Percentiles rank a stretch among this genome's conserved stretches.
Evolutionary conservation across 2,329 filamentous ascomycete species (phyloP).

Genomic region (Cladosporium sp.): DNA sequence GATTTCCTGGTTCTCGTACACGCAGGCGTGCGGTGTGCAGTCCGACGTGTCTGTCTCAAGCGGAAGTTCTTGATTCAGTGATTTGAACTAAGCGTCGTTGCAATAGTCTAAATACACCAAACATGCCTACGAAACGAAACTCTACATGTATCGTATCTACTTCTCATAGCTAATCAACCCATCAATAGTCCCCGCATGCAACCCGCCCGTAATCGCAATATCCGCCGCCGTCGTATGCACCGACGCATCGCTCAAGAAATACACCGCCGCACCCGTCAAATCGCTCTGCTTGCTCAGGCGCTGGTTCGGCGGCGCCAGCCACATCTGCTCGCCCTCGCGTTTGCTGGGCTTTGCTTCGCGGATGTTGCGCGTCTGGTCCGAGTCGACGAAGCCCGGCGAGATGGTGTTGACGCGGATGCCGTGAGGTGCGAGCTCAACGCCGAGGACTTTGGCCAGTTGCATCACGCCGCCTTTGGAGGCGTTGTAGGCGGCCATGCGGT

Average conservation of each 20-base stretch:
- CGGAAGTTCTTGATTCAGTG: background rate
- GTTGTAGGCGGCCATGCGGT: constrained; percentile 37
- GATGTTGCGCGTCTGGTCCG: constrained; percentile 27
- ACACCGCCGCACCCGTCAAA: constrained; percentile 39
- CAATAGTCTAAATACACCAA: background rate
- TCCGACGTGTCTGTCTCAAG: background rate
- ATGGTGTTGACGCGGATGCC: constrained; percentile 32
- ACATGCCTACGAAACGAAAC: background rate
- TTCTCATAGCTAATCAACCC: constrained; percentile 17
- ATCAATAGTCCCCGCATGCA: constrained; percentile 27
- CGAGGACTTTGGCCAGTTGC: constrained; percentile 32
- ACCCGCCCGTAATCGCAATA: constrained; percentile 30
- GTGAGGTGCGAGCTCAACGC: constrained; percentile 38
- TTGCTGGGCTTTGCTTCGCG: constrained; percentile 21
- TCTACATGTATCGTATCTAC: background rate
- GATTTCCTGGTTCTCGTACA: background rate
- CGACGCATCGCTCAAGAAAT: constrained; percentile 43
- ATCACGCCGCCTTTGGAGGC: constrained; percentile 29
- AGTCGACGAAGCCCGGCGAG: constrained; percentile 31
- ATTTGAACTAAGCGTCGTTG: background rate
- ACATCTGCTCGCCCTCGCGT: constrained; percentile 14
- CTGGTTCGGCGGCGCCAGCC: constrained; percentile 16
- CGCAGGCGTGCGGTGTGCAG: background rate
- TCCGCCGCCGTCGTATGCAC: constrained; percentile 46
- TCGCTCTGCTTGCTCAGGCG: constrained; percentile 24